Evolutionary conservation across 1,284 basidiomycete genomes (phyloP).

Genomic region (Pterula multifida): DNA sequence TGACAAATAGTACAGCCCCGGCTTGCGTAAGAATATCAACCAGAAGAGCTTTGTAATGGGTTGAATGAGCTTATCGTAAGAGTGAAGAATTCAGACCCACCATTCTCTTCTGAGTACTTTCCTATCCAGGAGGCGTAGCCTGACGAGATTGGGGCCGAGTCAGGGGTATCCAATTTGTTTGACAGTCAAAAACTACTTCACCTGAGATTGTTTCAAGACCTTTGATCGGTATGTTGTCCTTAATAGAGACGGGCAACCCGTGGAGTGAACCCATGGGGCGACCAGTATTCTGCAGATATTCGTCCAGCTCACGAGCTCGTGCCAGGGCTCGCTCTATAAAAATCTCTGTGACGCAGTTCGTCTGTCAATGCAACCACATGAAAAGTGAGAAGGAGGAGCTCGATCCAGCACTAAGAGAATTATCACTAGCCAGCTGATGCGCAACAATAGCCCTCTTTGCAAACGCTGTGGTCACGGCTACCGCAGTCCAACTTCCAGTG

Average conservation of each 20-base stretch:
- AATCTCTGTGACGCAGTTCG: conserved; percentile 62
- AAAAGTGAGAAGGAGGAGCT: background rate
- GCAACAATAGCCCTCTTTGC: conserved; percentile 73
- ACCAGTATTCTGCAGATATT: conserved; percentile 35
- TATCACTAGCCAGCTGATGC: conserved; percentile 60
- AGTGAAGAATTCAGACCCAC: too few relatives aligned
- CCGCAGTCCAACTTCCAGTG: conserved; percentile 40
- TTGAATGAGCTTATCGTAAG: too few relatives aligned
- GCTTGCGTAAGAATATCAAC: conserved; percentile 23
- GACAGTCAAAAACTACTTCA: conserved; percentile 15
- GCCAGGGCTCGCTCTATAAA: conserved; percentile 49
- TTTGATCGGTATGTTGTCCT: conserved; percentile 48
- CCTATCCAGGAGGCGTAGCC: conserved; percentile 31
- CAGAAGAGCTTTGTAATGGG: conserved; percentile 11
- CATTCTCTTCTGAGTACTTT: conserved; percentile 22
- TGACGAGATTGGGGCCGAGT: conserved; percentile 9
- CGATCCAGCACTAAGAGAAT: too few relatives aligned
- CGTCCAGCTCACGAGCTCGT: conserved; percentile 47
- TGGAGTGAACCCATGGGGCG: conserved; percentile 44
- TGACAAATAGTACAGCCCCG: conserved; percentile 1
- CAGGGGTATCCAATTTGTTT: conserved; percentile 14
- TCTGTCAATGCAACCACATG: conserved; percentile 19
- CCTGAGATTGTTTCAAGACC: conserved; percentile 49
- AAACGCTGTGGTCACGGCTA: conserved; percentile 64
- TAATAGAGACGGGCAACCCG: conserved; percentile 53